phyloP scores from a whole-genome alignment of 768 basidiomycete genomes.

The Russula foetens region DNA sequence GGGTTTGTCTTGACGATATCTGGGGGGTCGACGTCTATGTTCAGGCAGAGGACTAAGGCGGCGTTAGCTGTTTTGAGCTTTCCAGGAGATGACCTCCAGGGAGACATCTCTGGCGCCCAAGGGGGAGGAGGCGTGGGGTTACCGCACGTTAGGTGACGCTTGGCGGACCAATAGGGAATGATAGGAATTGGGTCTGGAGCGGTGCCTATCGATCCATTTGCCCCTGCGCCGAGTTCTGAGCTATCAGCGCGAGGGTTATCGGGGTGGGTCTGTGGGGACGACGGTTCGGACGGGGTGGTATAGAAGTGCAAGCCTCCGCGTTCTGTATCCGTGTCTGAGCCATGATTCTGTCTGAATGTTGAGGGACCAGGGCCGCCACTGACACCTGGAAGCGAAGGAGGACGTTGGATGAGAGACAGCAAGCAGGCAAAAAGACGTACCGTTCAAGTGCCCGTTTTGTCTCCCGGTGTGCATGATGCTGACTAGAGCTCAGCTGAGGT shows the following conservation, averaged over 20 bases:
- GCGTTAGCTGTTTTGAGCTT: conserved; percentile 91
- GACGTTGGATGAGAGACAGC: background rate
- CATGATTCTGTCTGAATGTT: conserved; percentile 16
- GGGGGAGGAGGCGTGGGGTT: conserved; percentile 69
- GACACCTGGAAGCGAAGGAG: conserved; percentile 4
- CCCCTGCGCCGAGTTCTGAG: conserved; percentile 26
- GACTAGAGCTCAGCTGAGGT: background rate
- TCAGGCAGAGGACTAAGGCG: conserved; percentile 83
- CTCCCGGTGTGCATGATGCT: conserved; percentile 5
- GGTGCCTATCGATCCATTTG: conserved; percentile 26
- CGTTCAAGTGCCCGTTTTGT: conserved; percentile 12
- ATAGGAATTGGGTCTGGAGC: conserved; percentile 42
- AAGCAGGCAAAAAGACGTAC: background rate
- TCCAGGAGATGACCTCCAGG: conserved; percentile 77
- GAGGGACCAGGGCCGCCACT: conserved; percentile 16
- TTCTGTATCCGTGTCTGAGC: conserved; percentile 28
- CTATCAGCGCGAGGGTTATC: conserved; percentile 22
- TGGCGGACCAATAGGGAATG: conserved; percentile 78
- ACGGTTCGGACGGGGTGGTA: conserved; percentile 26
- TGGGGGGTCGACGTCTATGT: conserved; percentile 96
- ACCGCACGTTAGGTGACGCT: conserved; percentile 85
- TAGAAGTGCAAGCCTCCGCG: conserved; percentile 26
- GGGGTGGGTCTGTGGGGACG: conserved; percentile 22
- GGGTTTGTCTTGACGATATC: conserved; percentile 97
- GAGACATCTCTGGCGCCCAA: conserved; percentile 54